Base-by-base conservation (phyloP, 2,329 filamentous ascomycete species). In the Aspergillus eucalypticola region DNA sequence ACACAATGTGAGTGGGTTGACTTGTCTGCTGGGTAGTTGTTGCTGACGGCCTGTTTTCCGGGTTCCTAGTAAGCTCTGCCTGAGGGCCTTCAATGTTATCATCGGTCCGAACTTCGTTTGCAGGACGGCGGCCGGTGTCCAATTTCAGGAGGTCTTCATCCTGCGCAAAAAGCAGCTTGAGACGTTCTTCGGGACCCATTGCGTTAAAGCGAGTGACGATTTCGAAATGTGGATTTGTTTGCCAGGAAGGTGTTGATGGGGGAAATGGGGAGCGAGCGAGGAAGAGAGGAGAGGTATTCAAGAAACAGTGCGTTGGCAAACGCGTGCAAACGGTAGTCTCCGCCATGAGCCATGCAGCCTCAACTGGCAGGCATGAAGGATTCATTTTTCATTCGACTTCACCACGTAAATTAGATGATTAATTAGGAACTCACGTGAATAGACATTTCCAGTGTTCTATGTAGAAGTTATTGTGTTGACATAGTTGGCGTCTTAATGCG, bases 91-190 rank as follows among this genome's bases (percentile, higher is more conserved):
- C 15, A 6, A 5, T 17, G 11, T 35, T 11, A 42, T 15, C 8
- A 41, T 27, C 38, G 21, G 55, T 5, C 53, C 57, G 17, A 13
- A 23, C 13, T 44, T 61, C 56, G 38, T 35, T 6, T 23, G 41
- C 19, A 11, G 35, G 46, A 41, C 63, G 58, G 17, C 68, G 62
- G 23, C 62, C 58, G 11, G 67, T 67, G 53, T 71, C 59, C n/a
- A 65, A 49, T 8, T 62, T 51, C 17, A 74, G 54, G 29, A 75
- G 63, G 10, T 50, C 49, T 32, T 64, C 60, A 49, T 75, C 70
- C 4, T 65, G 54, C 7, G 60, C 52, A 52, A 76, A 75, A 41
- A 76, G 67, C 27, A 75, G 53, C 25, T 64, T 64, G 13, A 76
- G 64, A 19, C 73, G 69, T 19, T 66, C 64, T 25, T 15, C 15